phyloP scores from a whole-genome alignment of 345 rosid genomes.

The Passiflora organensis region DNA sequence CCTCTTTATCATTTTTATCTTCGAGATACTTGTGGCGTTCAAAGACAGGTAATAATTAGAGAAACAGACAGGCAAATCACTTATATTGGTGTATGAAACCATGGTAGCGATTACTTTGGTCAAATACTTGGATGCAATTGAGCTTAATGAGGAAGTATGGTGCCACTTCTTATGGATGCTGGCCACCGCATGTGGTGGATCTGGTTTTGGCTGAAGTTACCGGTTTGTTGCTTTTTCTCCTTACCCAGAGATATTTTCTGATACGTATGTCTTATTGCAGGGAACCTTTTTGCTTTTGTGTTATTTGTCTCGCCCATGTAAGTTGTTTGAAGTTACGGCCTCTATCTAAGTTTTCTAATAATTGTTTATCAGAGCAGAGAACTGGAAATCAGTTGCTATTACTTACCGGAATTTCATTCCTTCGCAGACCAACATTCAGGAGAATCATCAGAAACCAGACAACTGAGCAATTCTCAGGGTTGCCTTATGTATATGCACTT shows the following conservation, averaged over 20 bases:
- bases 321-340: constrained; percentile 14
- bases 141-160: no score
- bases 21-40: no score
- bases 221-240: background rate
- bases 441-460: constrained; percentile 45
- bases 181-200: background rate
- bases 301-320: constrained; percentile 51
- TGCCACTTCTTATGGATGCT: background rate
- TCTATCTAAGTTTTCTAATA: no score
- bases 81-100: background rate
- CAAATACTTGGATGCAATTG: no score
- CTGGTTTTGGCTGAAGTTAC: no score
- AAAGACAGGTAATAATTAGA: no score
- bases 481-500: constrained; percentile 44
- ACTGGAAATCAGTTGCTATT: background rate
- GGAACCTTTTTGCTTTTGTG: constrained; percentile 43
- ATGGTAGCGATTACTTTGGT: background rate
- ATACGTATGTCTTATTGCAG: constrained; percentile 24
- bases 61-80: no score
- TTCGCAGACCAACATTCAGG: constrained; percentile 46
- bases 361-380: background rate
- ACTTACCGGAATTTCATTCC: background rate
- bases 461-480: constrained; percentile 49
- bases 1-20: no score
- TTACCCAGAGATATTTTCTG: background rate